Percentiles rank a stretch among this genome's conserved stretches.
These are phyloP conservation scores for Nidula microcarpa DNA, from an alignment of 768 basidiomycete species.

Conservation along the genomic window DNA sequence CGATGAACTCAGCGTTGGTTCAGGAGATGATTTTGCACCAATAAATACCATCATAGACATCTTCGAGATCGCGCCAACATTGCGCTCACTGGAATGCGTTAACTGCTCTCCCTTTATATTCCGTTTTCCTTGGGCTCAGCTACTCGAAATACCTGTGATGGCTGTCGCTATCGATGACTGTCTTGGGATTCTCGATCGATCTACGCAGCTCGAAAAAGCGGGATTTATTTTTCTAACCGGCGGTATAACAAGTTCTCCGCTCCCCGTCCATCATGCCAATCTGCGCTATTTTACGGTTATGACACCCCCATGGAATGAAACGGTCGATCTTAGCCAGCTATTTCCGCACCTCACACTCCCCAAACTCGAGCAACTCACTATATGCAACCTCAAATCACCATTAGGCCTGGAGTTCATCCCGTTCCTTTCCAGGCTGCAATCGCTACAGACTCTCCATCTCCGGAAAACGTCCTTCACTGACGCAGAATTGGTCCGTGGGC, in stretches of 20 bases:
- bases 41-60: conserved; percentile 15
- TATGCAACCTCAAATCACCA: conserved; percentile 32
- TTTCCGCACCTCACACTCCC: conserved; percentile 32
- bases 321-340: conserved; percentile 27
- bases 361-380: conserved; percentile 29
- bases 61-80: conserved; percentile 24
- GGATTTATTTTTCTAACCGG: conserved; percentile 25
- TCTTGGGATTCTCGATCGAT: conserved; percentile 22
- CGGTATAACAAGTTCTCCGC: conserved; percentile 2
- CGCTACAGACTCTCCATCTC: conserved; percentile 30
- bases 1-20: conserved; percentile 27
- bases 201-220: conserved; percentile 18
- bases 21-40: conserved; percentile 18
- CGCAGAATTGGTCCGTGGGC: conserved; percentile 28
- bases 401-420: conserved; percentile 25
- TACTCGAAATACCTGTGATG: conserved; percentile 25
- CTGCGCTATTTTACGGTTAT: conserved; percentile 32
- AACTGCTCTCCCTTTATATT: conserved; percentile 28
- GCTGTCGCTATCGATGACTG: conserved; percentile 27
- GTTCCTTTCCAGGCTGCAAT: conserved; percentile 28
- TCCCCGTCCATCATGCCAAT: conserved; percentile 22
- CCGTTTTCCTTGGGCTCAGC: conserved; percentile 29
- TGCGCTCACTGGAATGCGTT: conserved; percentile 28
- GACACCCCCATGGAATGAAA: conserved; percentile 30
- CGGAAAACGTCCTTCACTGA: conserved; percentile 28